phyloP scores from a whole-genome alignment of 768 basidiomycete genomes.

The Leccinum imitatum region DNA sequence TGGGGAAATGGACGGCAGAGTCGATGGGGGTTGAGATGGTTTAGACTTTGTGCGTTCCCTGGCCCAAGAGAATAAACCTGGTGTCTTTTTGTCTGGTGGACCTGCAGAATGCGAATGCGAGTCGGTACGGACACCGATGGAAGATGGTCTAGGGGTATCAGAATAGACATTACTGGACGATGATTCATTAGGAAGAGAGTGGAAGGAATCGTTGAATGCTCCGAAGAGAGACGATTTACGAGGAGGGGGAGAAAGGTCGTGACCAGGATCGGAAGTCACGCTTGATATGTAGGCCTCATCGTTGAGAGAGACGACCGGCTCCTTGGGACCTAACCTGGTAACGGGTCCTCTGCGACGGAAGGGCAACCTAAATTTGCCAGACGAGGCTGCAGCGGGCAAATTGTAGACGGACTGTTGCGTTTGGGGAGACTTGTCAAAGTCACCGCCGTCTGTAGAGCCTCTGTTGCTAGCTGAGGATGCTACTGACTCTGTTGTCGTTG shows the following conservation, averaged over 20 bases:
- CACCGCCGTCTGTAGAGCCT: constrained; percentile 34
- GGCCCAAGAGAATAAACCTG: constrained; percentile 36
- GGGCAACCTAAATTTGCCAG: constrained; percentile 46
- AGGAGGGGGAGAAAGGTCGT: constrained; percentile 53
- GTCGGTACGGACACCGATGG: constrained; percentile 12
- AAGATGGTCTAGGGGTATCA: constrained; percentile 25
- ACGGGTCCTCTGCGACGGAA: constrained; percentile 39
- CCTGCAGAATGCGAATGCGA: constrained; percentile 16
- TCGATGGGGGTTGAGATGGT: constrained; percentile 29
- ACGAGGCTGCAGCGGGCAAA: constrained; percentile 31
- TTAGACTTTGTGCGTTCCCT: constrained; percentile 39
- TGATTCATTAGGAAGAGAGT: constrained; percentile 55
- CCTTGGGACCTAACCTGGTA: constrained; percentile 14
- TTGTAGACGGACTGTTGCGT: constrained; percentile 20
- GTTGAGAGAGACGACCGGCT: constrained; percentile 19
- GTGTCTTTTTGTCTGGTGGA: constrained; percentile 34
- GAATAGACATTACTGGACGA: constrained; percentile 20
- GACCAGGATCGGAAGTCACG: constrained; percentile 45
- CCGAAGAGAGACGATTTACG: constrained; percentile 65
- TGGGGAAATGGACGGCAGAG: constrained; percentile 33
- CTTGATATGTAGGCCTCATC: constrained; percentile 35
- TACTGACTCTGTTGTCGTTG: constrained; percentile 15
- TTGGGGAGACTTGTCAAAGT: constrained; percentile 26
- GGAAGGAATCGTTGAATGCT: constrained; percentile 53
- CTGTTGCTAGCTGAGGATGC: constrained; percentile 16